Base-by-base conservation (phyloP, 495 filamentous ascomycete species). In the Hypomontagnella monticulosa region DNA sequence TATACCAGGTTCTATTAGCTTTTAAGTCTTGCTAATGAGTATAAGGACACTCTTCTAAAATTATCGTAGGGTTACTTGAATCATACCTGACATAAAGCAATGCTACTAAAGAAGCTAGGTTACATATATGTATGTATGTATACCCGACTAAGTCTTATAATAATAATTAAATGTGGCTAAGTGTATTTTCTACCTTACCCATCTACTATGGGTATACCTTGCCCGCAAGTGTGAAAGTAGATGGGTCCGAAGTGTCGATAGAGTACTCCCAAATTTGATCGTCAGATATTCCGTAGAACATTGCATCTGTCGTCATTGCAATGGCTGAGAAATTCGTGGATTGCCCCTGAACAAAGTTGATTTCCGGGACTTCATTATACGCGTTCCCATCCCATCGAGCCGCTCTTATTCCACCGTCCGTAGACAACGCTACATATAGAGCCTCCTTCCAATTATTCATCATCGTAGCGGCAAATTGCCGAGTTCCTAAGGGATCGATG, bases 231-330 rank as follows among this genome's bases (percentile, higher is more conserved):
- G 59, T 63, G n/a, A 69, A 63, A 11, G 42, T 60, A 4, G 59
- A 51, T 3, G 66, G 66, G 14, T 69, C 48, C 12, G 66, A 20
- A 5, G 59, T 41, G 32, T 69, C 66, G 10, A 69, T 44, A 2
- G 60, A 50, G n/a, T 63, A 69, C 32, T 69, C 66, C 66, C 59
- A 69, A 9, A 69, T 46, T 56, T 69, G 60, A 11, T 60, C 66
- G 16, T 69, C 66, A 3, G 66, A 19, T 56, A 69, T 61, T n/a
- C 66, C 60, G 30, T 69, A 69, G 23, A 69, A 64, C 55, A 60
- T 61, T 9, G 66, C 60, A 34, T 69, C 66, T 20, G 46, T 55
- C 44, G 66, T 69, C 60, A 59, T 69, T 16, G 66, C 66, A 12
- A 69, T 64, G 20, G 66, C 66, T 0, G 60, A 69, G 44, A 69